phyloP scores from a whole-genome alignment of 2,329 filamentous ascomycete species.

The Pezicula neosporulosa region DNA sequence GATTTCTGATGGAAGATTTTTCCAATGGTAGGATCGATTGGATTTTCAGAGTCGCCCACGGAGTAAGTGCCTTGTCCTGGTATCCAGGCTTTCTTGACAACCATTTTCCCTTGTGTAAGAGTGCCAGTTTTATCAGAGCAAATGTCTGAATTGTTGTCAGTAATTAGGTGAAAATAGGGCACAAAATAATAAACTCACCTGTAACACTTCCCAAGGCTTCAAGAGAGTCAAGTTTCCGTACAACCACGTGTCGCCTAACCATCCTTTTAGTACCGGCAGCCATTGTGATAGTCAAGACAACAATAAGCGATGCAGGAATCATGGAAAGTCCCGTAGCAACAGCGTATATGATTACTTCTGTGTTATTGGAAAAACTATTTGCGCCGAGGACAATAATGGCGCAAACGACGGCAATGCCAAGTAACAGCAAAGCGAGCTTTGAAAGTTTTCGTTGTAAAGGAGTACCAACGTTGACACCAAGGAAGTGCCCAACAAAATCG shows the following conservation, averaged over 20 bases:
- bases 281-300: slow-evolving; percentile 66
- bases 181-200: slow-evolving; percentile 38
- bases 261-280: slow-evolving; percentile 57
- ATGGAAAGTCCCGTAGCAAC: slow-evolving; percentile 57
- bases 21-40: slow-evolving; percentile 47
- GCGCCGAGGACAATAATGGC: slow-evolving; percentile 63
- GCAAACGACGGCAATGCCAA: slow-evolving; percentile 59
- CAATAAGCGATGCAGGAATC: slow-evolving; percentile 61
- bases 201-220: slow-evolving; percentile 55
- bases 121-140: slow-evolving; percentile 78
- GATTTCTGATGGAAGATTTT: slow-evolving; percentile 33
- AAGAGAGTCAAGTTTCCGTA: slow-evolving; percentile 51
- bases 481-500: slow-evolving; percentile 56
- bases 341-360: slow-evolving; percentile 61
- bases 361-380: slow-evolving; percentile 46
- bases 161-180: slow-evolving; percentile 47
- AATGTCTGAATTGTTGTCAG: slow-evolving; percentile 41
- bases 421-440: slow-evolving; percentile 59
- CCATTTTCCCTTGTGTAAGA: slow-evolving; percentile 50
- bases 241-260: slow-evolving; percentile 53
- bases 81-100: slow-evolving; percentile 49
- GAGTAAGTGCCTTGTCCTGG: slow-evolving; percentile 48
- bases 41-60: slow-evolving; percentile 45
- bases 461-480: slow-evolving; percentile 63
- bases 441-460: slow-evolving; percentile 65